Base-by-base conservation (phyloP, 208 protist species). In the Wallacemonas rigidus region DNA sequence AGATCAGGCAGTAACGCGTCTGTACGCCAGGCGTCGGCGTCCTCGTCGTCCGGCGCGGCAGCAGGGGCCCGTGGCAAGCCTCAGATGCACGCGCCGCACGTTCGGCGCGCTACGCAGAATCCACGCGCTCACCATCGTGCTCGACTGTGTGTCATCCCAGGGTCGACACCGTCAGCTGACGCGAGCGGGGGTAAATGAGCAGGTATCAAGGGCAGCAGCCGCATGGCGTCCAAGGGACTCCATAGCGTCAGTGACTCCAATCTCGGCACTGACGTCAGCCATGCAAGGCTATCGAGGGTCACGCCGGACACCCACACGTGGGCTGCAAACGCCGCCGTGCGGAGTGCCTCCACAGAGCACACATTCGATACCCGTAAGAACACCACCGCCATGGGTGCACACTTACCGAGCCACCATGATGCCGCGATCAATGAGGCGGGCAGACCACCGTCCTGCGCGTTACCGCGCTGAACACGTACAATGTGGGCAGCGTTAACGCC, bases 341-440 rank as follows among this genome's bases (percentile, higher is more conserved):
- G 60, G 4, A 65, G 40, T 8, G 12, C 60, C 0, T 8, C 60
- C 4, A 65, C 1, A 14, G 38, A 14, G 41, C 8, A 41, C 11
- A 65, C 60, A 41, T 65, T 38, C 15, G 5, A 35, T 41, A 65
- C 41, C 4, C 50, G 17, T 15, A 65, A 8, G 6, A 65, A 48
- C 2, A 65, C 43, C n/a, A 41, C 12, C 8, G 17, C 60, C 41
- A 51, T 14, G 5, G 41, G 40, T 11, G 60, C 60, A 41, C 60
- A 65, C 60, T 65, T 65, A 41, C 60, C 44, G n/a, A 65, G 43
- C 60, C 60, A 65, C 60, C 60, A 65, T 41, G 60, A 65, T 35
- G 60, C 60, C 41, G 60, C 60, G 41, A 65, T 3, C n/a, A 65
- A 8, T 3, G 60, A 44, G 14, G 41, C 41, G 15, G 60, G 43